Base-by-base conservation (phyloP, 148 eudicot species). In the Persicaria maculosa region DNA sequence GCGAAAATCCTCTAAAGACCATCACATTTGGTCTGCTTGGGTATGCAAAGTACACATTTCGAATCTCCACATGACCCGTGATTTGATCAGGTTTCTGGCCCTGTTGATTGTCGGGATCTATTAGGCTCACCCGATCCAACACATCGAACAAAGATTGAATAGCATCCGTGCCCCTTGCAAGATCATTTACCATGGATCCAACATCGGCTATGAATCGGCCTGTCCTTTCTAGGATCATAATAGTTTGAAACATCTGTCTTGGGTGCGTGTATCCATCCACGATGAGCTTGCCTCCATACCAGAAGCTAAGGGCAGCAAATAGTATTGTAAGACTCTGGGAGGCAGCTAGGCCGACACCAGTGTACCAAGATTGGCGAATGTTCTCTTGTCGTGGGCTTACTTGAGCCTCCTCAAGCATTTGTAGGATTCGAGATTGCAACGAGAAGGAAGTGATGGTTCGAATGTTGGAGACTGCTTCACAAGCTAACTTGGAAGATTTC, bases 281-380 rank as follows among this genome's bases (percentile, higher is more conserved):
- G 44, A 83, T 69, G 22, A 85, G 81, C 72, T 62, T 80, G 16
- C 88, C 86, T 1, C 86, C 88, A 62, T 85, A 85, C 86, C 88
- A 83, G 73, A 75, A 85, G 43, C 65, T 69, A 17, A 85, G 47
- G 50, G 88, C 82, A 46, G 72, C 71, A 16, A 79, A 19, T 6
- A 73, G 77, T 17, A 77, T 72, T 6, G 74, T 79, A 4, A 85
- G 31, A 14, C 58, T 72, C 65, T 79, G 81, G 1, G 84, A 75
- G 45, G 47, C 14, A 14, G 76, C 79, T 4, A 83, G 76, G 7
- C 82, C 86, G 9, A 55, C 3, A 9, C 61, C 31, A 7, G 61
- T 17, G 25, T 55, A 19, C 61, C 61, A 55, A 17, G 61, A 55
- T 19, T 55, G 61, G 20, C 31, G 31, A 55, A 55, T 55, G 61